Evolutionary conservation across 2,329 filamentous ascomycete species (phyloP).

Genomic region (Keithomyces neogunnii): DNA sequence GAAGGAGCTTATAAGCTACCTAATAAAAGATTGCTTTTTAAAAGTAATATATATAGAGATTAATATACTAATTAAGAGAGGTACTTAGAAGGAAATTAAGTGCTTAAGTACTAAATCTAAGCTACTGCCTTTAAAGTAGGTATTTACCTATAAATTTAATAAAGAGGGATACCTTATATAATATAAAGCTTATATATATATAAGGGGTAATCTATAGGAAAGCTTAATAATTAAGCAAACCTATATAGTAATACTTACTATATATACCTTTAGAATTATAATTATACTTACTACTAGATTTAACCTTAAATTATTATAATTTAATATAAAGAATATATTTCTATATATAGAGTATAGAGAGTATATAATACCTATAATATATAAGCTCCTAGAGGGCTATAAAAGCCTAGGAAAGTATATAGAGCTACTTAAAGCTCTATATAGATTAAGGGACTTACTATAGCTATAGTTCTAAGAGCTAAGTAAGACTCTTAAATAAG

Average conservation of each 20-base stretch:
- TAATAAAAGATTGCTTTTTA: no score
- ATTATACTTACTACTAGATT: constrained; percentile 11
- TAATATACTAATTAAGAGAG: no score
- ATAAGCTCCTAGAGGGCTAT: constrained; percentile 6
- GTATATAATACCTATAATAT: no score
- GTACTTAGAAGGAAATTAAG: background rate
- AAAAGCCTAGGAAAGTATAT: constrained; percentile 1
- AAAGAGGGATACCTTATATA: constrained; percentile 7
- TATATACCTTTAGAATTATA: constrained; percentile 8
- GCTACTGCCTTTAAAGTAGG: constrained; percentile 4
- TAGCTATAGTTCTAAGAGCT: constrained; percentile 8
- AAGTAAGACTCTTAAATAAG: background rate
- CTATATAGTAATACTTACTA: constrained; percentile 6
- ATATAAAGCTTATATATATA: constrained; percentile 6
- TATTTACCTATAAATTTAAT: constrained; percentile 13
- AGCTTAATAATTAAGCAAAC: background rate
- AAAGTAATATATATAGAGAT: no score
- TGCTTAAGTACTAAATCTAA: background rate
- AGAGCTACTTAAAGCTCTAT: constrained; percentile 10
- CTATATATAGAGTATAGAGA: constrained; percentile 5
- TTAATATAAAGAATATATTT: constrained; percentile 12
- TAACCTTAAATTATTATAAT: constrained; percentile 11
- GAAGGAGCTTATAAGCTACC: no score
- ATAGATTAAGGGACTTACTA: constrained; percentile 8
- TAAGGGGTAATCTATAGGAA: background rate